Evolutionary conservation across 345 rosid species (phyloP), one percentile per base, ranked within the genome.

Genomic region (Kernera saxatilis): DNA sequence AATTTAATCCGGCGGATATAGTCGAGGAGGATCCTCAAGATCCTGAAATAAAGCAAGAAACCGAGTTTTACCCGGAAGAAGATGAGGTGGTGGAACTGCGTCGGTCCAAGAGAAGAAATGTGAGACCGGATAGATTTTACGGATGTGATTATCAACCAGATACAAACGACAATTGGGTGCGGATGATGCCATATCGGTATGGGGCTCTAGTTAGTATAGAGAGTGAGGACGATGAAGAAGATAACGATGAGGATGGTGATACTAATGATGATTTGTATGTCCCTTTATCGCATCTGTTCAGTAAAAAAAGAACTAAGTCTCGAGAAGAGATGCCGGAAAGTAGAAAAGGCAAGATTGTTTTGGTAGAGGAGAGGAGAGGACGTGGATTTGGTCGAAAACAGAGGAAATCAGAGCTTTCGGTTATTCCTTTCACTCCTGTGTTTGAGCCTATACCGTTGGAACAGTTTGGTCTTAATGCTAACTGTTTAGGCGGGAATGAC

Each of bases 1-100:
- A 69, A 40, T 83, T 82, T 64, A 29, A 18, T 53, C 87, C 74
- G 0, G 46, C 14, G 1, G 76, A 77, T 18, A 33, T 46, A 26
- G 60, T 29, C 12, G 83, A 81, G 70, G 76, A 82, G 61, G 75
- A 51, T 54, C 63, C 44, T 12, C 68, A 71, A 41, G 59, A 63
- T 67, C 51, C 22, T 70, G 78, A 54, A 4, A 54, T 46, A 10
- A 15, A 72, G 26, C 74, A 70, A 58, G 70, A 83, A 32, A 41
- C 55, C 9, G 81, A 83, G 0, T 3, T 27, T 40, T 33, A 53
- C 45, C 14, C 40, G 2, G 71, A 67, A 30, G 73, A 59, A 27
- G 82, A 81, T 9, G 84, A 79, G 45, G 84, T 80, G 48, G 54
- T 73, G 60, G 83, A 79, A 44, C 68, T 94, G 69, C 81, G 98